Base-by-base conservation (phyloP, 495 filamentous ascomycete genomes). In the Halenospora varia region DNA sequence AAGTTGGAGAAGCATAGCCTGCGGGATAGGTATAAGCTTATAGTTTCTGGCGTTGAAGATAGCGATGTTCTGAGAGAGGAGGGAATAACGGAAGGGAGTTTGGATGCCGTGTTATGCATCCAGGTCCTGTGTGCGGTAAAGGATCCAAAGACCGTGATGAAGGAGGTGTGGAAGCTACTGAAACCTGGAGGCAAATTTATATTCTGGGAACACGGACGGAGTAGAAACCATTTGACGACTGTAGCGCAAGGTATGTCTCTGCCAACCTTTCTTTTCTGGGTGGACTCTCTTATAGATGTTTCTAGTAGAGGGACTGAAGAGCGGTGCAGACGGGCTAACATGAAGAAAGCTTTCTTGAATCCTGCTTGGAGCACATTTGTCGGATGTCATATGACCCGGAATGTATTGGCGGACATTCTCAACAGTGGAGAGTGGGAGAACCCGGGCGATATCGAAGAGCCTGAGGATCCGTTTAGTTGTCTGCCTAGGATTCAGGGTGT, bases 51-150 rank as follows among this genome's bases (percentile, higher is more conserved):
- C 20, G 22, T 79, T 59, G 71, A 74, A 59, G 74, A 76, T 57
- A 70, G 62, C 47, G 66, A 70, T 25, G 39, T 68, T 50, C 55
- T 78, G 40, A 54, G 51, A 57, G 44, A 26, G 20, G 63, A 70
- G 44, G 74, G 74, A 8, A 68, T 77, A 18, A 61, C 58, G 2
- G 71, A 73, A 41, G 72, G 66, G 17, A 75, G 67, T 49, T 18
- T 79, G 51, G 81, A 83, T 48, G 44, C 82, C 22, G 70, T 83
- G 10, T 62, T 84, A n/a, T 75, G 79, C 1, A 76, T 68, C 41
- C 73, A 81, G 51, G 76, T 78, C 2, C 59, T 85, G 1, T 82
- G 84, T 48, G 75, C 81, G 1, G 82, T 80, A 1, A 65, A 69
- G 23, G 70, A 69, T 9, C 71, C 80, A 53, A 59, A 65, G 25